Base-by-base conservation (phyloP, 2,329 filamentous ascomycete species). In the Leptographium flavum region DNA sequence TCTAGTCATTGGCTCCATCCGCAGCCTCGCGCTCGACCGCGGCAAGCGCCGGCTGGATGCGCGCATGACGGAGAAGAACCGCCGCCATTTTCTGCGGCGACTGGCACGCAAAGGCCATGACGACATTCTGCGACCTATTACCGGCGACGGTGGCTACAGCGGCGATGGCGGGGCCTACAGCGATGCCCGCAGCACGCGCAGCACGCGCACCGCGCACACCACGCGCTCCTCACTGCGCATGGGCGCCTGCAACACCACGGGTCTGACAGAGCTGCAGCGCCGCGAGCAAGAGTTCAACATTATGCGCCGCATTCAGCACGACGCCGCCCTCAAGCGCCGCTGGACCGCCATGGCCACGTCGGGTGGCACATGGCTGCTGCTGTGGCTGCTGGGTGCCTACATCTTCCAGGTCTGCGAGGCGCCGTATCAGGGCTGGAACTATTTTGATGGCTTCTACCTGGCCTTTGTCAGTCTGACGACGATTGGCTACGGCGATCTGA, bases 381-480 rank as follows among this genome's bases (percentile, higher is more conserved):
- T 95, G 10, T 94, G 88, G 87, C 77, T 86, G 30, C 64, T 83
- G 0, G 88, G 88, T 3, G 87, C 87, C 2, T 67, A 79, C 14
- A 73, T 92, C 10, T 94, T 95, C 51, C 63, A 70, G 54, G 57
- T 56, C 11, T 67, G 62, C 43, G 76, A 81, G 56, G 46, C 56
- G 15, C 56, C 58, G 0, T 76, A 76, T 42, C 76, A 81, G 52
- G 51, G 58, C 3, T 81, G 87, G 76, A 70, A 63, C 1, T 95
- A 94, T 57, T 94, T 90, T 53, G 68, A 87, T 46, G 74, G 79
- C 0, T 70, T 95, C 37, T 94, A 94, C 62, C 93, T 94, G 57
- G 79, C 80, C 53, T 95, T 92, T 59, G 78, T 87, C 30, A 81
- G 80, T 3, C 73, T 94, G 22, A 69, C 87, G 2, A 94, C 88